Conservation (phyloP, 768 basidiomycete genomes). For the Podaxis carcinomalis region DNA sequence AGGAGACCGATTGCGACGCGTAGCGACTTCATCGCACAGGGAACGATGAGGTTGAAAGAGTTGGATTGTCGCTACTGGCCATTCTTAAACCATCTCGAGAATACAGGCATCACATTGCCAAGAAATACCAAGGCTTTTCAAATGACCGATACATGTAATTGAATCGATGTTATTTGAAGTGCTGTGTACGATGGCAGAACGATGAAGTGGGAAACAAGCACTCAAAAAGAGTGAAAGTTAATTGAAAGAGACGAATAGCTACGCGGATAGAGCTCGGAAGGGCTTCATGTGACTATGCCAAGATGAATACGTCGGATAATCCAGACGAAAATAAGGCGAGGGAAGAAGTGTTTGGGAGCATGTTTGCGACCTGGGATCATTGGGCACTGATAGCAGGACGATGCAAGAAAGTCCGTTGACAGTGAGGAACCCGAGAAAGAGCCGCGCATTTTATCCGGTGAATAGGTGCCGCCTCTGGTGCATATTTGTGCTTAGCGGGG, state of each 20-base stretch:
- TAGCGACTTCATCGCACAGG: background rate
- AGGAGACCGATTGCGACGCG: background rate
- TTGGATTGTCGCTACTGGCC: background rate
- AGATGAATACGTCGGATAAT: slow-evolving; percentile 3
- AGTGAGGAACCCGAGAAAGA: slow-evolving; percentile 20
- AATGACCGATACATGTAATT: background rate
- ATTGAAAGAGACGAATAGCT: background rate
- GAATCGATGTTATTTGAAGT: no score
- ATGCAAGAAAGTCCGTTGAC: slow-evolving; percentile 16
- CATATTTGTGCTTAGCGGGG: background rate
- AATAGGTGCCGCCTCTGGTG: background rate
- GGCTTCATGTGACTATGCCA: background rate
- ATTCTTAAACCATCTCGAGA: background rate
- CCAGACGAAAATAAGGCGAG: background rate
- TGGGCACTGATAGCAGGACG: background rate
- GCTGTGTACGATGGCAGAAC: background rate
- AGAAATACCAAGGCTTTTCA: background rate
- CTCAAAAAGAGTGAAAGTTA: background rate
- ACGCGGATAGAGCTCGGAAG: slow-evolving; percentile 6
- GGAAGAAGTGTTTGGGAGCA: background rate
- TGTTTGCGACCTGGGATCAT: background rate
- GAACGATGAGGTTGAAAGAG: background rate
- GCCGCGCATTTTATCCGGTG: slow-evolving; percentile 26
- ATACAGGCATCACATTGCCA: background rate
- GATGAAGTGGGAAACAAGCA: background rate